These are phyloP conservation scores for Alternaria sp. DNA, from an alignment of 2,329 filamentous ascomycete species.

Conservation along the genomic window DNA sequence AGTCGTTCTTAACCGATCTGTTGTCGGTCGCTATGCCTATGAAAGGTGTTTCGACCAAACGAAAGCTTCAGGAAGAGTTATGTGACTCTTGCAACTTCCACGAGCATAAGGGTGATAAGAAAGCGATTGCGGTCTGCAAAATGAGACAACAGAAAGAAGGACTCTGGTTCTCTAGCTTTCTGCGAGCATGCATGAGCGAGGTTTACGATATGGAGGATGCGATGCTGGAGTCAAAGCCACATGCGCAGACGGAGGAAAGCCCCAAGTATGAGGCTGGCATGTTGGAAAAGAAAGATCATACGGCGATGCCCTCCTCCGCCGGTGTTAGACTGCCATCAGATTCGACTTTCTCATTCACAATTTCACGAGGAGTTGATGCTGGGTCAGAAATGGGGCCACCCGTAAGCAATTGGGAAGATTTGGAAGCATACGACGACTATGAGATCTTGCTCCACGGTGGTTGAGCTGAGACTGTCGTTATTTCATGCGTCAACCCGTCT, in stretches of 20 bases:
- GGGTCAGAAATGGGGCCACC: neutral
- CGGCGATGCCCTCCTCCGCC: neutral
- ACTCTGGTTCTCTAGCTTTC: neutral
- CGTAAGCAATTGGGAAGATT: neutral
- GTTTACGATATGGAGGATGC: neutral
- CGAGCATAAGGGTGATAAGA: neutral
- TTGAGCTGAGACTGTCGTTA: neutral
- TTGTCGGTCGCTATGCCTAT: fast-evolving
- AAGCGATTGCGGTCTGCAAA: neutral
- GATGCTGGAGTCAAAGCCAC: neutral
- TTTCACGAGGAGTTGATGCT: neutral
- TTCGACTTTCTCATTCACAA: too few species aligned
- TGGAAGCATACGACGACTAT: neutral
- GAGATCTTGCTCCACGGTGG: neutral
- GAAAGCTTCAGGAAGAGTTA: neutral
- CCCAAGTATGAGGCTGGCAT: neutral
- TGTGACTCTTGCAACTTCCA: neutral
- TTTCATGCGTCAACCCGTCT: neutral
- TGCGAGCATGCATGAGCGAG: neutral
- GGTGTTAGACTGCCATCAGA: too few species aligned
- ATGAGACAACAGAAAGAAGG: neutral
- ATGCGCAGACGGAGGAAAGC: neutral
- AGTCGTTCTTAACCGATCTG: neutral
- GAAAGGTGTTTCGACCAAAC: neutral
- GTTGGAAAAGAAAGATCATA: neutral